A percentile compares a stretch with the other conserved stretches of the same genome.
These are phyloP conservation scores for Lentinula edodes DNA, from an alignment of 768 basidiomycete species.

Conservation along the genomic window DNA sequence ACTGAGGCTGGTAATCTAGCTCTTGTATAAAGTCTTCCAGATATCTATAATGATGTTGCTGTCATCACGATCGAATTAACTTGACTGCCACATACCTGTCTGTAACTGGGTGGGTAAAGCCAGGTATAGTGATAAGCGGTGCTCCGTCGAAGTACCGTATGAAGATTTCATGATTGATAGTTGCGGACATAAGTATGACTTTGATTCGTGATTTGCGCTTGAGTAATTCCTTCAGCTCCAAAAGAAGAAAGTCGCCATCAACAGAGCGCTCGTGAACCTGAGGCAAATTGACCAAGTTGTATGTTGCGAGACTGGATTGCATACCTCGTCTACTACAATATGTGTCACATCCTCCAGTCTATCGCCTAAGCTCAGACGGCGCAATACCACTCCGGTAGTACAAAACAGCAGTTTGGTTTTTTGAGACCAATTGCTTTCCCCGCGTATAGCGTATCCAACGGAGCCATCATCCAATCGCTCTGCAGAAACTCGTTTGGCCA, in stretches of 20 bases:
- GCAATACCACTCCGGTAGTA: conserved; percentile 89
- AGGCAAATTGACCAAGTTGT: not conserved
- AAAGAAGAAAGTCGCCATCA: conserved; percentile 84
- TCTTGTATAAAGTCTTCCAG: conserved; percentile 71
- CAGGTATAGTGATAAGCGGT: conserved; percentile 80
- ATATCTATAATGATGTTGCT: conserved; percentile 42
- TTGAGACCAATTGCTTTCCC: conserved; percentile 64
- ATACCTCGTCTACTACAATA: conserved; percentile 86
- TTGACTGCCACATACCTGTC: conserved; percentile 48
- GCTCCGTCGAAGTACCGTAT: conserved; percentile 77
- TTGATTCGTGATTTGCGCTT: conserved; percentile 60
- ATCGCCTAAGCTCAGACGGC: conserved; percentile 73
- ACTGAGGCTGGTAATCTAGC: conserved; percentile 49
- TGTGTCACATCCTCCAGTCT: conserved; percentile 69
- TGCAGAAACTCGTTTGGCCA: conserved; percentile 79
- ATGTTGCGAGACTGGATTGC: conserved; percentile 4
- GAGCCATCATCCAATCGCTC: conserved; percentile 75
- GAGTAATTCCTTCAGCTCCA: conserved; percentile 77
- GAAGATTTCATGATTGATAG: conserved; percentile 88
- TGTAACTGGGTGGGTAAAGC: conserved; percentile 70
- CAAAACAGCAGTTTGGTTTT: conserved; percentile 82
- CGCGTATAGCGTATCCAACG: conserved; percentile 86
- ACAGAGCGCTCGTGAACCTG: conserved; percentile 91
- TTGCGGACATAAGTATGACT: conserved; percentile 90
- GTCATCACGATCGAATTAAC: not conserved